phyloP scores from a whole-genome alignment of 208 protist species.

The Leishmania lainsoni region DNA sequence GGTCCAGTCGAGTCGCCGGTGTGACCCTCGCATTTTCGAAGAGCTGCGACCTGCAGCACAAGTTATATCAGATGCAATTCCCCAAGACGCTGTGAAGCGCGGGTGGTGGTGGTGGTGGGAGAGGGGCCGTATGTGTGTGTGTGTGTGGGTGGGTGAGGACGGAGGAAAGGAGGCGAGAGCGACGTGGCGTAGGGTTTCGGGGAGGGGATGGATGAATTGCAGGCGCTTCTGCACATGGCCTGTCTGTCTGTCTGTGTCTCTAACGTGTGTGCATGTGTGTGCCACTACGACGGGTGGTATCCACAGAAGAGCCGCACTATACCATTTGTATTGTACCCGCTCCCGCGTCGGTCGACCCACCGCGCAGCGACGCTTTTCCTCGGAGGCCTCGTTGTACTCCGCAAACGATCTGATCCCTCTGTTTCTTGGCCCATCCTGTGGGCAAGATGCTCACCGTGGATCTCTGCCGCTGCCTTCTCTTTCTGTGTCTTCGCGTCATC shows the following conservation, averaged over 20 bases:
- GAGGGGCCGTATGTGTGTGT: neutral
- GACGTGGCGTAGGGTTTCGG: neutral
- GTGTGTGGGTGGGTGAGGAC: neutral
- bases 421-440: neutral
- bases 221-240: neutral
- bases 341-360: neutral
- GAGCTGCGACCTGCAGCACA: constrained; percentile 90
- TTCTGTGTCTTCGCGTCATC: neutral
- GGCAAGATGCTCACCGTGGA: neutral
- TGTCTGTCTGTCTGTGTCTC: neutral
- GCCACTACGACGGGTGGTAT: neutral
- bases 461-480: neutral
- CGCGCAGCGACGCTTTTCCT: neutral
- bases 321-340: neutral
- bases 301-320: neutral
- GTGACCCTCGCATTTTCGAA: constrained; percentile 83
- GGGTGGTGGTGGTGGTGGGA: neutral
- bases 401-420: neutral
- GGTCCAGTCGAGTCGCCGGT: constrained; percentile 81
- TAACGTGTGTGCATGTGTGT: neutral
- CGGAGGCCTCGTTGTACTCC: neutral
- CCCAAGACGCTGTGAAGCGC: constrained; percentile 52
- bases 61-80: constrained; percentile 92
- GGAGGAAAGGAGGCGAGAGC: neutral
- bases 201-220: neutral